Conservation (phyloP, 139 green algal species). For the Protoeuglena noctilucae region DNA sequence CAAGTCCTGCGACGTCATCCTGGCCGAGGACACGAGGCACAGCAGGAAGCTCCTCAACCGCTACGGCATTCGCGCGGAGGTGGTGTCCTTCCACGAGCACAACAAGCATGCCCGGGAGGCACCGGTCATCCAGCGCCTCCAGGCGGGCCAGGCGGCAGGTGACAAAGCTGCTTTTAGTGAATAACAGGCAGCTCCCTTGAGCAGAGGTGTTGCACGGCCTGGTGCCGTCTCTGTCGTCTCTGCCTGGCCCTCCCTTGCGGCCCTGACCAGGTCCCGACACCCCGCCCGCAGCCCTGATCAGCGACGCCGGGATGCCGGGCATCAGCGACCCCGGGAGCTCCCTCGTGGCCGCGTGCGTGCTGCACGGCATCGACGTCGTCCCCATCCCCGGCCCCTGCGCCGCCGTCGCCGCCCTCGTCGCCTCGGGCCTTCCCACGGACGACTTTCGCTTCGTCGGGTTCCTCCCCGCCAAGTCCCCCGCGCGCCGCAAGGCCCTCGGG, state of each 20-base stretch:
- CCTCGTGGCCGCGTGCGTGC: slow-evolving; percentile 33
- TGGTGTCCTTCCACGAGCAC: slow-evolving; percentile 58
- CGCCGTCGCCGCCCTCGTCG: slow-evolving; percentile 46
- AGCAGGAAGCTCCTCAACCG: slow-evolving; percentile 49
- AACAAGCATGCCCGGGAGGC: slow-evolving; percentile 50
- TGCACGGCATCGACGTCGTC: slow-evolving; percentile 28
- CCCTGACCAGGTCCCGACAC: too few species aligned
- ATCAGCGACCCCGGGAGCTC: slow-evolving; percentile 71
- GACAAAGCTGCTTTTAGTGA: too few species aligned
- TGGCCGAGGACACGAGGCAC: slow-evolving; percentile 79
- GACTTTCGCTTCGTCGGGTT: slow-evolving; percentile 70
- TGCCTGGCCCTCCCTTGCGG: too few species aligned
- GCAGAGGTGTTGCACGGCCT: too few species aligned
- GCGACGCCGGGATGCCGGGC: slow-evolving; percentile 48
- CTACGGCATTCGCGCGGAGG: slow-evolving; percentile 28
- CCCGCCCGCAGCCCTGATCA: slow-evolving; percentile 62
- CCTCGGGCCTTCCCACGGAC: slow-evolving; percentile 44
- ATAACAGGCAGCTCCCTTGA: too few species aligned
- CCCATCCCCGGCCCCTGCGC: slow-evolving; percentile 69
- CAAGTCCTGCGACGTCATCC: slow-evolving; percentile 26
- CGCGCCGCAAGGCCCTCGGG: slow-evolving; percentile 22
- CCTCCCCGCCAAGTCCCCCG: slow-evolving; percentile 44
- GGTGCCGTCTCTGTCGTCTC: too few species aligned
- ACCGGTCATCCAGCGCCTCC: slow-evolving; percentile 33
- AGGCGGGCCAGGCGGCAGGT: slow-evolving; percentile 29